Evolutionary conservation across 2,329 filamentous ascomycete genomes (phyloP).

Genomic region (Xylariaceae sp.): DNA sequence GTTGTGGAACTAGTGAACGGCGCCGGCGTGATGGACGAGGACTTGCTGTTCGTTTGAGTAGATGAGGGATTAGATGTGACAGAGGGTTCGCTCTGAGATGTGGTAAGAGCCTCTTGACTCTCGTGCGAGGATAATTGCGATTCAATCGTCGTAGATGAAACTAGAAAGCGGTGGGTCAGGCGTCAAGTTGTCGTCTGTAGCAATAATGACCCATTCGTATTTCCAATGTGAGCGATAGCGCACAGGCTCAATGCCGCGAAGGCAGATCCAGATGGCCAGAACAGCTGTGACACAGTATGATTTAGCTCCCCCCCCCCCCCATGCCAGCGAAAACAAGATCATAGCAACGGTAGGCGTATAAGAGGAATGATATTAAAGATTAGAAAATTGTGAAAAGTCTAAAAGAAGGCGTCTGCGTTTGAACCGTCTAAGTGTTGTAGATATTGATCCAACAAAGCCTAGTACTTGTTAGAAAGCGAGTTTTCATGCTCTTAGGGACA

Average conservation of each 20-base stretch:
- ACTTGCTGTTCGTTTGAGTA: neutral
- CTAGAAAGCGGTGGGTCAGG: neutral
- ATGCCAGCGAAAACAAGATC: too few relatives aligned
- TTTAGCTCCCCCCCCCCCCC: too few relatives aligned
- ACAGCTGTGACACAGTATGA: too few relatives aligned
- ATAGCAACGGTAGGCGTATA: too few relatives aligned
- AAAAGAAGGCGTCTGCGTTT: too few relatives aligned
- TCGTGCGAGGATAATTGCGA: neutral
- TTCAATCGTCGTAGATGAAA: neutral
- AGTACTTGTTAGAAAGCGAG: neutral
- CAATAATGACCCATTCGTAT: too few relatives aligned
- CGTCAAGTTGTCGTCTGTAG: too few relatives aligned
- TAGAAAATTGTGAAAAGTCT: too few relatives aligned
- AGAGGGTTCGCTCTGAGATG: neutral
- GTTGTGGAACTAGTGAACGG: neutral
- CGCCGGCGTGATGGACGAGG: neutral
- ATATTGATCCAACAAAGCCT: constrained; percentile 9
- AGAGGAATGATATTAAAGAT: too few relatives aligned
- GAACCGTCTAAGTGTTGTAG: constrained; percentile 1
- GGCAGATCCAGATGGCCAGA: too few relatives aligned
- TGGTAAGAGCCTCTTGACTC: neutral
- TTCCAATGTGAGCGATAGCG: too few relatives aligned
- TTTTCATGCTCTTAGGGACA: neutral
- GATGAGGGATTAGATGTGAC: neutral
- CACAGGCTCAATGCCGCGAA: too few relatives aligned